Evolutionary conservation across 768 basidiomycete genomes (phyloP).

Genomic region (Piloderma croceum): DNA sequence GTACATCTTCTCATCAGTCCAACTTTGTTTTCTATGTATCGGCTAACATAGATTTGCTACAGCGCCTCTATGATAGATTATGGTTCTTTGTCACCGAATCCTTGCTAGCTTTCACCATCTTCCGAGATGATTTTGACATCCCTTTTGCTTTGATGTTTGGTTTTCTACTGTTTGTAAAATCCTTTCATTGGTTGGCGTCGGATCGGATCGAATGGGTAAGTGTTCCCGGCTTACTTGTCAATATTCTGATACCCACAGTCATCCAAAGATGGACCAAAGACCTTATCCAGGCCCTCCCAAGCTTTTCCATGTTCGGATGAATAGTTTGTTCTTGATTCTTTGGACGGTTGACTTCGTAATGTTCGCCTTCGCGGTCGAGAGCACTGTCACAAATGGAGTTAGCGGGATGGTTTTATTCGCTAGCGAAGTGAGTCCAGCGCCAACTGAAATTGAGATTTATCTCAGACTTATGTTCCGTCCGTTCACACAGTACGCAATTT

Average conservation of each 20-base stretch:
- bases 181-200: slow-evolving; percentile 94
- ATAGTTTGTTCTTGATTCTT: slow-evolving; percentile 65
- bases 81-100: slow-evolving; percentile 99
- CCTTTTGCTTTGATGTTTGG: slow-evolving; percentile 92
- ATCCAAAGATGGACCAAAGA: slow-evolving; percentile 88
- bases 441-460: too few species aligned
- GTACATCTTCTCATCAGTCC: slow-evolving; percentile 35
- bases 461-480: slow-evolving; percentile 10
- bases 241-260: slow-evolving; percentile 5
- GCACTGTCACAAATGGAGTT: slow-evolving; percentile 70
- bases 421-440: slow-evolving; percentile 62
- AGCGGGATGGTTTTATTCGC: slow-evolving; percentile 94
- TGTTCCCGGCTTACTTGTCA: too few species aligned
- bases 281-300: slow-evolving; percentile 79
- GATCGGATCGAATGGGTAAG: slow-evolving; percentile 95
- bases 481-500: slow-evolving; percentile 69
- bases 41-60: slow-evolving; percentile 5
- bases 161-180: slow-evolving; percentile 90
- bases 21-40: neutral
- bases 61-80: slow-evolving; percentile 92
- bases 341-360: slow-evolving; percentile 71
- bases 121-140: slow-evolving; percentile 92
- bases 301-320: slow-evolving; percentile 83
- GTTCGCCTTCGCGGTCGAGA: slow-evolving; percentile 77
- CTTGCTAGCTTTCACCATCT: slow-evolving; percentile 93